phyloP scores from a whole-genome alignment of 169 alveolate genomes.

The Plasmodium chabaudi region DNA sequence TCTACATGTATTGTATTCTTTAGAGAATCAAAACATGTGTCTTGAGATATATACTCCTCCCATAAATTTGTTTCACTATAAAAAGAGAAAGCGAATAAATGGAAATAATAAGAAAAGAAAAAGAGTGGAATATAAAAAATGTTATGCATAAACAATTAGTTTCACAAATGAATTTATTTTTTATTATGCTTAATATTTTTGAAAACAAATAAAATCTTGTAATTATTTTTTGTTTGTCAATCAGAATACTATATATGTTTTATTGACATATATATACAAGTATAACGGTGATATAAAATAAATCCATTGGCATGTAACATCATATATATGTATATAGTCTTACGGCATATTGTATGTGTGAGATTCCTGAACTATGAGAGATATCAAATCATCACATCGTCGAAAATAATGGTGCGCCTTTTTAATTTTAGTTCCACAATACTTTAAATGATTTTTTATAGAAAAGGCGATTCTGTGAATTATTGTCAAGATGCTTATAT shows the following conservation, averaged over 20 bases:
- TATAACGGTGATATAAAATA: background rate
- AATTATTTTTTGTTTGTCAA: too few relatives aligned
- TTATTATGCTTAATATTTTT: too few relatives aligned
- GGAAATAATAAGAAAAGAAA: background rate
- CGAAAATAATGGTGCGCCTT: conserved; percentile 28
- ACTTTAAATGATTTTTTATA: conserved; percentile 27
- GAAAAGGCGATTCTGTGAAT: conserved; percentile 57
- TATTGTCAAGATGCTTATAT: conserved; percentile 36
- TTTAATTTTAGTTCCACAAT: conserved; percentile 46
- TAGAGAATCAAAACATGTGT: conserved; percentile 33
- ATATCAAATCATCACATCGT: conserved; percentile 33
- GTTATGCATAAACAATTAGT: background rate
- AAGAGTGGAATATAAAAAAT: conserved; percentile 3
- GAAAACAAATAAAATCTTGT: too few relatives aligned
- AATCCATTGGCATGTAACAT: background rate
- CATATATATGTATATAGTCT: conserved; percentile 3
- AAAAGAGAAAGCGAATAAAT: conserved; percentile 1
- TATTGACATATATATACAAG: background rate
- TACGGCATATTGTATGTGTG: conserved; percentile 45
- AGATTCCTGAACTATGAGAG: conserved; percentile 31
- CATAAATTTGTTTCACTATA: conserved; percentile 61
- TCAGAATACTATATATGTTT: too few relatives aligned
- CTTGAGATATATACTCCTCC: conserved; percentile 53
- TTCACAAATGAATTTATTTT: background rate
- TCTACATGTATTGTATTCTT: conserved; percentile 28